A percentile compares a stretch with the other conserved stretches of the same genome.
phyloP scores from a whole-genome alignment of 208 protist species.

The Leishmania amazonensis region DNA sequence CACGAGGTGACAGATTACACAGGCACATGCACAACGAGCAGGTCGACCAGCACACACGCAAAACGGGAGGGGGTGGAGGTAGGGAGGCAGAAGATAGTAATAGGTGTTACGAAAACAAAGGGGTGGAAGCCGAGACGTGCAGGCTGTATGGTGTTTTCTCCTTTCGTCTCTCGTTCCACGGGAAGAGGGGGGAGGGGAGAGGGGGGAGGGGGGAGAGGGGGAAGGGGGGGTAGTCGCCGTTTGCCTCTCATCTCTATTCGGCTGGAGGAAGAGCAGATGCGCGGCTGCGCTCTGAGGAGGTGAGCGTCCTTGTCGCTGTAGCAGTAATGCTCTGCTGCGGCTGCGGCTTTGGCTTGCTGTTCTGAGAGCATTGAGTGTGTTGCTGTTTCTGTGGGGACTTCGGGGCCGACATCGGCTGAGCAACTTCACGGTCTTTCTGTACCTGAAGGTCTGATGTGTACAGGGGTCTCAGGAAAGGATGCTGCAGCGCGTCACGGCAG shows the following conservation, averaged over 20 bases:
- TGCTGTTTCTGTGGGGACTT: constrained; percentile 5
- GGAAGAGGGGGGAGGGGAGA: too few relatives aligned
- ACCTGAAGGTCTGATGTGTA: constrained; percentile 43
- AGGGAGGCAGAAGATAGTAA: background rate
- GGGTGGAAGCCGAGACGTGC: background rate
- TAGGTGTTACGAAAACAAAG: background rate
- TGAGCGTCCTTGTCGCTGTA: background rate
- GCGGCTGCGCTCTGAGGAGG: background rate
- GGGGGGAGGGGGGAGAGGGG: too few relatives aligned
- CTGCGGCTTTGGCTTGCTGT: background rate
- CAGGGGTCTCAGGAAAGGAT: constrained; percentile 69
- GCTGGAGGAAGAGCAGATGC: background rate
- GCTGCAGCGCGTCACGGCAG: constrained; percentile 73
- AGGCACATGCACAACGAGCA: background rate
- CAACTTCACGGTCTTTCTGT: constrained; percentile 23
- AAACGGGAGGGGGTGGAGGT: background rate
- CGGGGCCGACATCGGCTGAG: background rate
- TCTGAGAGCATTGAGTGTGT: background rate
- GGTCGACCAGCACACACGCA: background rate
- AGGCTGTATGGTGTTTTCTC: background rate
- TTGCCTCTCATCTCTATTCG: too few relatives aligned
- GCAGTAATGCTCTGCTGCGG: background rate
- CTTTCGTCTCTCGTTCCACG: background rate
- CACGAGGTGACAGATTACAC: background rate
- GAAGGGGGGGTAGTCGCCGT: background rate